Evolutionary conservation across 1,284 basidiomycete genomes (phyloP).

Genomic region (Apiotrichum mycotoxinovorans): DNA sequence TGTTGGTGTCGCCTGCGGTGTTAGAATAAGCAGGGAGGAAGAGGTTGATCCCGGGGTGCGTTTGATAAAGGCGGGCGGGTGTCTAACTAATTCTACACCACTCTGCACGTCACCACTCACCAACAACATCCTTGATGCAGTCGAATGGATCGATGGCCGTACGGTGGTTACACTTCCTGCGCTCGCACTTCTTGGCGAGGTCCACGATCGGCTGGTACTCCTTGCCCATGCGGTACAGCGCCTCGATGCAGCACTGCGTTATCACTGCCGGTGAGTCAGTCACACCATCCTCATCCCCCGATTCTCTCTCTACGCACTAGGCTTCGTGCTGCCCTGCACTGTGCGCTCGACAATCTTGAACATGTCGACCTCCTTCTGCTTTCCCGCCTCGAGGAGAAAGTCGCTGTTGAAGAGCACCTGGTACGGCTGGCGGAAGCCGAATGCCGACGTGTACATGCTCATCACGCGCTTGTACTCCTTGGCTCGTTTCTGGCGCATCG

Average conservation of each 20-base stretch:
- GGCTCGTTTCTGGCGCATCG: slow-evolving; percentile 87
- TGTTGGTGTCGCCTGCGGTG: slow-evolving; percentile 72
- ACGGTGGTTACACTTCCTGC: slow-evolving; percentile 89
- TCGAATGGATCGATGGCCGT: slow-evolving; percentile 73
- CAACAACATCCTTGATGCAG: slow-evolving; percentile 78
- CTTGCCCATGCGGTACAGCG: slow-evolving; percentile 76
- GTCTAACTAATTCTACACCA: too few species aligned
- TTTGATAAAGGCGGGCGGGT: too few species aligned
- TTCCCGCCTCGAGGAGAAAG: slow-evolving; percentile 67
- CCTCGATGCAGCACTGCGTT: slow-evolving; percentile 89
- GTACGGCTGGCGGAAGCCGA: slow-evolving; percentile 86
- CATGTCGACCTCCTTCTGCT: slow-evolving; percentile 57
- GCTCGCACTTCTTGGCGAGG: slow-evolving; percentile 86
- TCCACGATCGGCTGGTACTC: slow-evolving; percentile 67
- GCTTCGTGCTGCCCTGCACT: slow-evolving; percentile 79
- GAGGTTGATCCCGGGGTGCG: too few species aligned
- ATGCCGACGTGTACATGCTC: slow-evolving; percentile 75
- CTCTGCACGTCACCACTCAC: too few species aligned
- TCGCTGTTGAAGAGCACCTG: slow-evolving; percentile 84
- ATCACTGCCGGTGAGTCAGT: slow-evolving; percentile 64
- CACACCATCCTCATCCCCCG: not conserved
- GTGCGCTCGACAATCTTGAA: slow-evolving; percentile 72
- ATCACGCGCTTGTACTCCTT: slow-evolving; percentile 90
- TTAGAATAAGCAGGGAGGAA: not conserved
- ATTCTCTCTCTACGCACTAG: slow-evolving; percentile 60